Conservation (phyloP, 331 rosid species). For the Prunus yedoensis region DNA sequence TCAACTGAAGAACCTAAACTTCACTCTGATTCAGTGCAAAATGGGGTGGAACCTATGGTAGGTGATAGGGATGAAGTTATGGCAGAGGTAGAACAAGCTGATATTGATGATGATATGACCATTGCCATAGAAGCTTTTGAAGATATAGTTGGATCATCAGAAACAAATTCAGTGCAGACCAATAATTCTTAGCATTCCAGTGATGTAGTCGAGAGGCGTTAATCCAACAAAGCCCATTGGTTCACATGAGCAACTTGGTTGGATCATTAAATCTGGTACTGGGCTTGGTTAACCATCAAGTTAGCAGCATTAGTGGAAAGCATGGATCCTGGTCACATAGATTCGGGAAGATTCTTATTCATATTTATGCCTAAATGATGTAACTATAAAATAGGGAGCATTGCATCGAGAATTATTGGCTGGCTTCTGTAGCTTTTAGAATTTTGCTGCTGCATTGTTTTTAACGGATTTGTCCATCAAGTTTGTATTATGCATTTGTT, state of each 20-base stretch:
- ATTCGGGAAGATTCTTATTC: neutral
- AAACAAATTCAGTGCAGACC: conserved; percentile 46
- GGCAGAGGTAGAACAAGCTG: conserved; percentile 67
- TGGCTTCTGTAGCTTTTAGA: neutral
- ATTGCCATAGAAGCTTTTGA: conserved; percentile 63
- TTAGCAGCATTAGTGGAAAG: neutral
- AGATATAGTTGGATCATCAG: conserved; percentile 54
- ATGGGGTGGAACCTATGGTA: conserved; percentile 54
- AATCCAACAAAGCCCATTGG: neutral
- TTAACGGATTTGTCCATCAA: neutral
- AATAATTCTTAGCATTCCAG: conserved; percentile 36
- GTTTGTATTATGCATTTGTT: neutral
- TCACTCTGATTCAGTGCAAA: conserved; percentile 38
- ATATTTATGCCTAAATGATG: neutral
- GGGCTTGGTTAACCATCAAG: neutral
- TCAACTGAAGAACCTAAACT: conserved; percentile 46
- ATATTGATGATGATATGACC: conserved; percentile 62
- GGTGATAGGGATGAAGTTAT: conserved; percentile 69
- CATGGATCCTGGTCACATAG: neutral
- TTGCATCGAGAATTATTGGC: neutral
- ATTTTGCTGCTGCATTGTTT: neutral
- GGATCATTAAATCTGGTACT: neutral
- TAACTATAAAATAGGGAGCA: neutral
- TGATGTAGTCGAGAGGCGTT: neutral
- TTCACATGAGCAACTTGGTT: neutral